Evolutionary conservation across 495 filamentous ascomycete genomes (phyloP), one percentile per base, ranked within the genome.

Genomic region (Aspergillus leporis): DNA sequence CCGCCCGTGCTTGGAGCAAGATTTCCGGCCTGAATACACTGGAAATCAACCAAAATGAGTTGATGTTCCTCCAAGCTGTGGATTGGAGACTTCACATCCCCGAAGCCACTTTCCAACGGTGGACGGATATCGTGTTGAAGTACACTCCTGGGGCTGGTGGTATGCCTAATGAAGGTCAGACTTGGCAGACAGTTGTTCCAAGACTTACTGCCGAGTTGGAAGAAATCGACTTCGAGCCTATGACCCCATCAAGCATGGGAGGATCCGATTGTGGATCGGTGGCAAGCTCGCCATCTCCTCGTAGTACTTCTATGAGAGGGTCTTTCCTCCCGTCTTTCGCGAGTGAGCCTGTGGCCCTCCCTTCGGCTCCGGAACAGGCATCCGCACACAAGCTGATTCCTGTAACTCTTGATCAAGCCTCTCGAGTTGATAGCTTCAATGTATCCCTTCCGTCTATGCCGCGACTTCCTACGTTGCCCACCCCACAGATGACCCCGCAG

Each of bases 11-110:
- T 21, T 98, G 94, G 94, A 97, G 94, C 71, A 97, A 95, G 78
- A 98, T 98, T 53, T 97, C 93, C 21, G 93, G 93, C 38, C 79
- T 98, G 38, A 90, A 90, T 62, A 91, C 90, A 0, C 74, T 82
- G 32, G 94, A 98, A 75, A 97, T 98, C 72, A 98, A 98, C 75
- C 86, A 90, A 62, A 98, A 97, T 70, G 94, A 98, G 75, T 89
- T 96, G 78, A 87, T 91, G 43, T 98, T 98, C 71, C 82, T 98
- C 19, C 71, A 87, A 51, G 91, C 93, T 13, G 90, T 98, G 55
- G 86, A 91, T 63, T 98, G 94, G 94, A 89, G 90, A 66, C 84
- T 98, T 43, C 94, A 98, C 70, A 92, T 98, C 63, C 86, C 91
- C 0, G 91, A 97, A 60, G 81, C 85, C 4, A 83, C 88, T 14